Conservation (phyloP, 1,139 yeast genomes). For the Hansenula lynferdii region DNA sequence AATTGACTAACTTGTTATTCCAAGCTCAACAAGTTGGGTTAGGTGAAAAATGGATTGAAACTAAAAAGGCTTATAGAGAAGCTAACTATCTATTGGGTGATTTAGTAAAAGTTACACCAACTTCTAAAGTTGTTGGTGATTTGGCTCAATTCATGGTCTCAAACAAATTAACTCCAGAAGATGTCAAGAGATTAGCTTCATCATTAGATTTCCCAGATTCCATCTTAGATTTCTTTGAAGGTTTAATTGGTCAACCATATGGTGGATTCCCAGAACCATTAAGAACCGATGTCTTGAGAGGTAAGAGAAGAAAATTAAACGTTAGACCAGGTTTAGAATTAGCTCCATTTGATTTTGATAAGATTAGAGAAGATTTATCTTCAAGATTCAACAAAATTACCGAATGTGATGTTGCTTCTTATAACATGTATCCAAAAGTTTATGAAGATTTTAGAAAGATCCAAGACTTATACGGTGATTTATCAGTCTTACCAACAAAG, state of each 20-base stretch:
- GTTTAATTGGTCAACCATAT: constrained; percentile 98
- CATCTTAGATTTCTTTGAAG: constrained; percentile 96
- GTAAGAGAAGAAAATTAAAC: constrained; percentile 86
- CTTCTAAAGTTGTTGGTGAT: constrained; percentile 98
- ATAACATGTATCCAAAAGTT: constrained; percentile 97
- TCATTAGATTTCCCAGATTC: constrained; percentile 98
- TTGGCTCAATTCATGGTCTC: constrained; percentile 99
- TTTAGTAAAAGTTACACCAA: constrained; percentile 96
- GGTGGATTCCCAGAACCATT: constrained; percentile 99
- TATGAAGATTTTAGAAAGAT: constrained; percentile 79
- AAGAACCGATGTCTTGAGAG: constrained; percentile 80
- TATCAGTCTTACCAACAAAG: constrained; percentile 90
- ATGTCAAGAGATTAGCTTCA: constrained; percentile 79
- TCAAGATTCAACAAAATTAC: constrained; percentile 61
- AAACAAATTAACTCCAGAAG: constrained; percentile 80
- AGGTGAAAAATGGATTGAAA: constrained; percentile 94
- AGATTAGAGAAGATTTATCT: constrained; percentile 65
- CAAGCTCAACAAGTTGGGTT: constrained; percentile 99
- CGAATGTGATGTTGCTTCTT: constrained; percentile 90
- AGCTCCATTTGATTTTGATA: constrained; percentile 73
- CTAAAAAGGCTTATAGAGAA: constrained; percentile 86
- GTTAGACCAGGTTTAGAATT: constrained; percentile 89
- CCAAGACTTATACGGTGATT: constrained; percentile 80
- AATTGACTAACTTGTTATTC: constrained; percentile 93
- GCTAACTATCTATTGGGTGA: constrained; percentile 93